Base-by-base conservation (phyloP, 441 rosid species). In the Pelargonium myrrhifolium region DNA sequence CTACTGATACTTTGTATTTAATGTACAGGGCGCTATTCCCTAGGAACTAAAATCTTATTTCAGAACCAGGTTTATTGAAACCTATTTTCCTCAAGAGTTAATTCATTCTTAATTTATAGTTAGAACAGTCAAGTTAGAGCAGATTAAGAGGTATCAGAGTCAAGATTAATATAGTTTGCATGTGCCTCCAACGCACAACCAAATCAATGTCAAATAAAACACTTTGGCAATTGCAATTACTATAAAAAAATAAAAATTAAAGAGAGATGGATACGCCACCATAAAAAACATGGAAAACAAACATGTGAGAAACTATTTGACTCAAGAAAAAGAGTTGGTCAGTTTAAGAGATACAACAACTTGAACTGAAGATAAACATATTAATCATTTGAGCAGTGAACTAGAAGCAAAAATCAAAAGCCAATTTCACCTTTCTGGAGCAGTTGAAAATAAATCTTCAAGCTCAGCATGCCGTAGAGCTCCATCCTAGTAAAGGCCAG, bases 361-460 rank as follows among this genome's bases (percentile, higher is more conserved):
- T 6, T 53, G 22, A 11, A 7, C 39, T 10, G 20, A 60, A 37
- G 64, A 60, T 26, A 60, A 60, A 26, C 8, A 26, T 12, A 26
- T 12, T 24, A 24, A 37, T n/a, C 35, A 22, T 42, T 59, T 59
- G 35, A 22, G 28, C 62, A 67, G 21, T 42, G 14, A 56, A 53
- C 4, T 7, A 64, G 4, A 7, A 68, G 28, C 10, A 39, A 66
- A 37, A 35, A 12, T 2, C 24, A 7, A 67, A 31, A 37, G 17
- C 24, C 49, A 21, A 62, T 65, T 68, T 77, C 74, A 86, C 91
- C 87, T 83, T 74, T 86, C 89, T 10, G 94, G 91, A 53, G 91
- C 88, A 67, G 89, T 85, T 60, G 80, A 81, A 76, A 88, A 88
- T 75, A 88, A 65, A 67, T 78, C 86, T 59, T 86, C 88, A 62